phyloP scores from a whole-genome alignment of 345 rosid species.

The Brassica carinata region DNA sequence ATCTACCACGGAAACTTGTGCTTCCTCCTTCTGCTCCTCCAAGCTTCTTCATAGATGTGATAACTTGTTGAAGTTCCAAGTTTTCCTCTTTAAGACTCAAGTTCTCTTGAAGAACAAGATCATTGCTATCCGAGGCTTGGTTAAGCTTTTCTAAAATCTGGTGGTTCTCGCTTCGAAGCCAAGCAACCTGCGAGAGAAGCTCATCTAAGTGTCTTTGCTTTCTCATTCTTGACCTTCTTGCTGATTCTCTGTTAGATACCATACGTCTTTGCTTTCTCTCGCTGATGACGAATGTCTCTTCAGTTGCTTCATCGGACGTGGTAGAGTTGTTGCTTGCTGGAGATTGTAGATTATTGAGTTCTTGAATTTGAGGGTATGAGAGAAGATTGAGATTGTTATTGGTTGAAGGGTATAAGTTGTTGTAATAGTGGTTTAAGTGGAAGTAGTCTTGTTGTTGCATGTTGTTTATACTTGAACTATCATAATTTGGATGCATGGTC shows the following conservation, averaged over 20 bases:
- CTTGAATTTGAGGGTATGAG: constrained; percentile 40
- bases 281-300: constrained; percentile 62
- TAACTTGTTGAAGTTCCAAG: constrained; percentile 61
- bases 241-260: constrained; percentile 95
- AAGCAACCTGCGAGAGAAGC: constrained; percentile 83
- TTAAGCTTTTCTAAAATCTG: constrained; percentile 77
- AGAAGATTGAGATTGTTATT: constrained; percentile 40
- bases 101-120: constrained; percentile 62
- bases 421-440: constrained; percentile 47
- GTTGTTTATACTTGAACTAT: constrained; percentile 39
- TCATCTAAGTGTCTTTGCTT: constrained; percentile 96
- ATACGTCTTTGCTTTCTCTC: constrained; percentile 93
- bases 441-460: constrained; percentile 41
- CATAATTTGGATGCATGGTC: constrained; percentile 54
- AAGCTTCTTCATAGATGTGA: constrained; percentile 58
- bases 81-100: constrained; percentile 71
- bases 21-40: constrained; percentile 16
- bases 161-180: constrained; percentile 86
- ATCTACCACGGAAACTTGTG: not conserved
- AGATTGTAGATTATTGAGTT: constrained; percentile 47
- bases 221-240: constrained; percentile 92
- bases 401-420: constrained; percentile 42
- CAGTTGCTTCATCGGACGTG: constrained; percentile 83
- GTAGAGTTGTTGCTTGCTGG: constrained; percentile 76
- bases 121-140: constrained; percentile 62